phyloP scores from a whole-genome alignment of 345 rosid species.

The Boechera stricta region DNA sequence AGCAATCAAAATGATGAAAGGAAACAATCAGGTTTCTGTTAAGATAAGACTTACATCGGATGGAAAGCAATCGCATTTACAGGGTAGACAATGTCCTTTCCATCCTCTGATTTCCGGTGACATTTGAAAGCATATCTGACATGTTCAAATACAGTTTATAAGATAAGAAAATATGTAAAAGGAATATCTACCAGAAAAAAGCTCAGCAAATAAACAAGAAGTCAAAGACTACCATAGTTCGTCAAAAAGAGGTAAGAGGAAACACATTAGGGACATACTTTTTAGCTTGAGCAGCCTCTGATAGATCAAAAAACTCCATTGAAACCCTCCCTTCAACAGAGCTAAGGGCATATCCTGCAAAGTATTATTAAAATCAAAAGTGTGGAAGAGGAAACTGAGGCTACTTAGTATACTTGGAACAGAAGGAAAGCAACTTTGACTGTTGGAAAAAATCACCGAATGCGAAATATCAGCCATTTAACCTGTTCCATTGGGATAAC shows the following conservation, averaged over 20 bases:
- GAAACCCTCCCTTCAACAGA: conserved; percentile 97
- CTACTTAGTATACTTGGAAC: conserved; percentile 7
- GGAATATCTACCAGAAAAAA: neutral
- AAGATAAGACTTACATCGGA: conserved; percentile 74
- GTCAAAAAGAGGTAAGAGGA: neutral
- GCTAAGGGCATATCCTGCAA: conserved; percentile 96
- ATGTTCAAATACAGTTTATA: neutral
- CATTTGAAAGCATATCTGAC: conserved; percentile 95
- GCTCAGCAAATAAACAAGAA: neutral
- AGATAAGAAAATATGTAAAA: neutral
- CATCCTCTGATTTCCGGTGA: conserved; percentile 94
- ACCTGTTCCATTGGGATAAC: conserved; percentile 98
- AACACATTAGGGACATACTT: conserved; percentile 54
- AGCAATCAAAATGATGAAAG: neutral
- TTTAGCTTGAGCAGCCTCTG: conserved; percentile 95
- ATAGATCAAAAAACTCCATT: conserved; percentile 96
- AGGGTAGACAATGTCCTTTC: conserved; percentile 91
- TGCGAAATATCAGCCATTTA: conserved; percentile 19
- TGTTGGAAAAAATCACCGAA: neutral
- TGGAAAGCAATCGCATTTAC: conserved; percentile 97
- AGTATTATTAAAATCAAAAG: conserved; percentile 23
- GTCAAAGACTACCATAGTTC: neutral
- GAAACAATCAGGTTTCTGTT: neutral
- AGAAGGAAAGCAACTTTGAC: neutral
- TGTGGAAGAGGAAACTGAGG: neutral